Evolutionary conservation across 108 stramenopile species (phyloP).

Genomic region (Conticribra guillardii): DNA sequence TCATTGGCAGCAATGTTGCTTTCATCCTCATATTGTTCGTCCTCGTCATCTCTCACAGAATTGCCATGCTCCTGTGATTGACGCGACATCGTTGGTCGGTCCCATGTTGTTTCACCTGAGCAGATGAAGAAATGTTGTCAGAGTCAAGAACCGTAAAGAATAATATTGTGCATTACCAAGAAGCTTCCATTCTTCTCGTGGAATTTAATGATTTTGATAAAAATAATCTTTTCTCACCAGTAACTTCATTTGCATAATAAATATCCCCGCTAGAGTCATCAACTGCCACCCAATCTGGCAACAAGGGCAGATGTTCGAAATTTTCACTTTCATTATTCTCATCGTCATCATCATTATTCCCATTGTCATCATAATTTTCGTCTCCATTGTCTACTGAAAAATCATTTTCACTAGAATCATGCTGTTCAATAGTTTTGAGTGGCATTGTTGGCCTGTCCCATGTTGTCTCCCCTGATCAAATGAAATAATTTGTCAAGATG

Average conservation of each 20-base stretch:
- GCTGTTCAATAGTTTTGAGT: too few relatives aligned
- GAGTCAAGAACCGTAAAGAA: too few relatives aligned
- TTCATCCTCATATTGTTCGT: neutral
- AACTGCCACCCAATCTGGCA: conserved; percentile 65
- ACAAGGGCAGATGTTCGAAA: conserved; percentile 37
- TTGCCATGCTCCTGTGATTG: neutral
- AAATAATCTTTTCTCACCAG: conserved; percentile 62
- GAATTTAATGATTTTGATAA: too few relatives aligned
- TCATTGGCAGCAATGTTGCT: neutral
- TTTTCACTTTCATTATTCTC: neutral
- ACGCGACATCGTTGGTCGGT: neutral
- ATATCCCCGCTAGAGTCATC: conserved; percentile 71
- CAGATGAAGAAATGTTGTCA: neutral
- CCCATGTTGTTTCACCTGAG: conserved; percentile 5
- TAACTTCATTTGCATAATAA: conserved; percentile 83
- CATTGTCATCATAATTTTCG: neutral
- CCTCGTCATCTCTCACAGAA: too few relatives aligned
- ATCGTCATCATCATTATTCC: neutral
- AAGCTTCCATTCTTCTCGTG: too few relatives aligned
- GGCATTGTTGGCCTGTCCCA: neutral
- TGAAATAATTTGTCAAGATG: too few relatives aligned
- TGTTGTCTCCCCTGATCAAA: neutral
- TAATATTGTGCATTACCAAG: too few relatives aligned
- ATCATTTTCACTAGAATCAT: conserved; percentile 1
- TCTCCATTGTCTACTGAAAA: conserved; percentile 1